Conservation (phyloP, 176 grass and related monocot genomes). For the Triticum dicoccoides region DNA sequence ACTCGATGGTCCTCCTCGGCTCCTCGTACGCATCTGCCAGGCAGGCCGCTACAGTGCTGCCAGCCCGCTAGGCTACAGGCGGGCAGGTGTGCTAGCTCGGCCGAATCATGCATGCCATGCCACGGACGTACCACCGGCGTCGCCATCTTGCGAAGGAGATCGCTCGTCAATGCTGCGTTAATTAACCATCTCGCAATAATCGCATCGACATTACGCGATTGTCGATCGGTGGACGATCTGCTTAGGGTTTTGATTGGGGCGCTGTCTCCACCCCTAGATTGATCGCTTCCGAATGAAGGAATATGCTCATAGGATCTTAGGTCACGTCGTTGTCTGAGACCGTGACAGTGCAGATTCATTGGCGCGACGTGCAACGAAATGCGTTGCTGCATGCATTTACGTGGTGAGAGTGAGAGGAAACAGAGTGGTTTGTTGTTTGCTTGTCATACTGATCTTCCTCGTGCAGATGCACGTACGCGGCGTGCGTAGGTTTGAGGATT, state of each 20-base stretch:
- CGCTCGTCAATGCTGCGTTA: constrained; percentile 27
- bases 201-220: background rate
- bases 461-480: background rate
- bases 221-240: background rate
- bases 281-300: constrained; percentile 8
- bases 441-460: background rate
- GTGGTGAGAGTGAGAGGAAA: constrained; percentile 33
- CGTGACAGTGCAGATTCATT: background rate
- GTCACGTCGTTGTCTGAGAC: background rate
- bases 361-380: background rate
- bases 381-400: background rate
- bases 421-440: background rate
- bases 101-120: background rate
- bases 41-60: background rate
- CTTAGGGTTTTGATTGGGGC: background rate
- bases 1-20: background rate
- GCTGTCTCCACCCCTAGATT: background rate
- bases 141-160: background rate
- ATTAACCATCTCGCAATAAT: background rate
- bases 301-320: background rate
- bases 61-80: background rate
- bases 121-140: background rate
- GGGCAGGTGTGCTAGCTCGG: background rate
- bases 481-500: no score
- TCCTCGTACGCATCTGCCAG: background rate